phyloP scores from a whole-genome alignment of 768 basidiomycete genomes.

The Auricularia auricula-judae region DNA sequence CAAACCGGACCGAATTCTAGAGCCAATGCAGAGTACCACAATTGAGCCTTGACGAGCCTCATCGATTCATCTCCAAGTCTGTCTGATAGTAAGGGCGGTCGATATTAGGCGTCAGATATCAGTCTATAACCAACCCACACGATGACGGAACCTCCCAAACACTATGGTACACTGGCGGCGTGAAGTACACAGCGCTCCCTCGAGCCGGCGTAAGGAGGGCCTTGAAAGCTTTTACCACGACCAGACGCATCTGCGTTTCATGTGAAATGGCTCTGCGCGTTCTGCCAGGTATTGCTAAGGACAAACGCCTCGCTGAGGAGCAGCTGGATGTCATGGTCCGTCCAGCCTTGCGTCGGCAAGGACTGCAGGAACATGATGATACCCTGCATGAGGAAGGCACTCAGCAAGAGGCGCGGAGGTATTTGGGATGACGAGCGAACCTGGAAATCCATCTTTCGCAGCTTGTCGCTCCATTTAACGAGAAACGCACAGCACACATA shows the following conservation, averaged over 20 bases:
- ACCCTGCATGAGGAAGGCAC: slow-evolving; percentile 40
- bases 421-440: slow-evolving; percentile 28
- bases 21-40: no score
- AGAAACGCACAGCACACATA: slow-evolving; percentile 98
- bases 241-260: slow-evolving; percentile 10
- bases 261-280: slow-evolving; percentile 79
- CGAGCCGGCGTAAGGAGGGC: no score
- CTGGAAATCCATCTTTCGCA: slow-evolving; percentile 98
- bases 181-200: no score
- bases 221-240: no score
- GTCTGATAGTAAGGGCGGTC: no score
- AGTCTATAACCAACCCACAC: no score
- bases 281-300: slow-evolving; percentile 85
- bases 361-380: slow-evolving; percentile 99
- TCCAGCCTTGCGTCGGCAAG: slow-evolving; percentile 86
- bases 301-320: slow-evolving; percentile 94
- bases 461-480: slow-evolving; percentile 86
- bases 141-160: no score
- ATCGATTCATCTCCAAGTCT: no score
- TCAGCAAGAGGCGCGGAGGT: not conserved
- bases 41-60: no score
- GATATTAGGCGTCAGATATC: no score
- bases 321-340: slow-evolving; percentile 91
- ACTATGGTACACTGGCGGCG: no score
- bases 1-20: no score